Evolutionary conservation across 1,284 basidiomycete species (phyloP).

Genomic region (Marasmius sp.): DNA sequence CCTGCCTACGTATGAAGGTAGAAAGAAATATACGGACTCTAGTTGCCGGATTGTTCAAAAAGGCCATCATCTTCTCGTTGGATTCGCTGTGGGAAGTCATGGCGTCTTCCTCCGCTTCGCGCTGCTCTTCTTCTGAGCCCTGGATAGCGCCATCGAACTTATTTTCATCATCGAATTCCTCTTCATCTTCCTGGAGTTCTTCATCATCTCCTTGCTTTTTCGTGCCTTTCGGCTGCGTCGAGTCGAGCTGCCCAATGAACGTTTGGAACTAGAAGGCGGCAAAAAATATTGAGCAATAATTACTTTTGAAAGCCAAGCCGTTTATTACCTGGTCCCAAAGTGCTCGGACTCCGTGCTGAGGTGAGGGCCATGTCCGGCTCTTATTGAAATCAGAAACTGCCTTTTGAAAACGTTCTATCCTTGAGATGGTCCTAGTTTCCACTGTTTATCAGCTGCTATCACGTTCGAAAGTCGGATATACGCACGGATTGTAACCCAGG

Average conservation of each 20-base stretch:
- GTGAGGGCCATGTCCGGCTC: slow-evolving; percentile 51
- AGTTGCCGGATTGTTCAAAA: slow-evolving; percentile 57
- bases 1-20: slow-evolving; percentile 60
- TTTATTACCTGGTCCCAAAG: slow-evolving; percentile 62
- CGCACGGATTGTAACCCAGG: slow-evolving; percentile 43
- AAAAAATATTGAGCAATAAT: slow-evolving; percentile 6
- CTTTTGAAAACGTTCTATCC: slow-evolving; percentile 53
- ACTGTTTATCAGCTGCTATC: slow-evolving; percentile 26
- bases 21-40: slow-evolving; percentile 61
- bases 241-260: slow-evolving; percentile 52
- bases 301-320: not conserved
- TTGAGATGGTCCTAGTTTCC: slow-evolving; percentile 34
- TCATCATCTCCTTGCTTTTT: slow-evolving; percentile 18
- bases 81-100: slow-evolving; percentile 32
- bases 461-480: slow-evolving; percentile 12
- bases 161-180: slow-evolving; percentile 26
- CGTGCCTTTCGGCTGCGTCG: slow-evolving; percentile 28
- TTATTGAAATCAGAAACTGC: slow-evolving; percentile 58
- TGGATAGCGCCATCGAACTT: slow-evolving; percentile 2
- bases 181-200: slow-evolving; percentile 16
- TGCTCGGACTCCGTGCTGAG: slow-evolving; percentile 38
- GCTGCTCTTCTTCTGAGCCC: not conserved
- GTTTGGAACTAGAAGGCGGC: slow-evolving; percentile 46
- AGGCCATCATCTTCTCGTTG: slow-evolving; percentile 47
- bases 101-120: slow-evolving; percentile 28